phyloP scores from a whole-genome alignment of 2,329 filamentous ascomycete species.

The Colletotrichum coccodes region DNA sequence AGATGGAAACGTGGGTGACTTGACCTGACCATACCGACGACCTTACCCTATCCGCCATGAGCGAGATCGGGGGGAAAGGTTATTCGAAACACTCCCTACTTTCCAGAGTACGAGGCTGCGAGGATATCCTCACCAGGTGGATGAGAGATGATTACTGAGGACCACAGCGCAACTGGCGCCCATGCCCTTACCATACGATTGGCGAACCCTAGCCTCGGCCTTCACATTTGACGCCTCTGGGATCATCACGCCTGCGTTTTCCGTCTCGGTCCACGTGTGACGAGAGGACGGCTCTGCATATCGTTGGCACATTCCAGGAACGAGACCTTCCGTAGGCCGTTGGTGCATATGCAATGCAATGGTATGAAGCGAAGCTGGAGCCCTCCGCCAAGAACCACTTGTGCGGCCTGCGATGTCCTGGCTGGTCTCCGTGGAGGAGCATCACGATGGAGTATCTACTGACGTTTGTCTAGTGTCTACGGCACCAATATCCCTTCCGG shows the following conservation, averaged over 20 bases:
- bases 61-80: slow-evolving; percentile 3
- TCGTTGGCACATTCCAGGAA: slow-evolving; percentile 6
- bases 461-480: slow-evolving; percentile 10
- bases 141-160: neutral
- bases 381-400: neutral
- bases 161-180: neutral
- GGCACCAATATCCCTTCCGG: slow-evolving; percentile 1
- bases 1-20: neutral
- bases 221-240: neutral
- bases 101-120: neutral
- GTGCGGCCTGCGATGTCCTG: neutral
- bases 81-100: slow-evolving; percentile 20
- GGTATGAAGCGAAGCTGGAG: neutral
- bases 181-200: neutral
- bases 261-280: neutral
- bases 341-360: neutral
- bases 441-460: neutral
- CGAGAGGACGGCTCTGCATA: slow-evolving; percentile 25
- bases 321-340: neutral
- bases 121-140: neutral
- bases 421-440: neutral
- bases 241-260: neutral
- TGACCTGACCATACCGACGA: neutral
- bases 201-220: slow-evolving; percentile 4
- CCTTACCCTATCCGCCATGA: neutral